Conservation (phyloP, 2,329 filamentous ascomycete species). For the Phaeoacremonium minimum region DNA sequence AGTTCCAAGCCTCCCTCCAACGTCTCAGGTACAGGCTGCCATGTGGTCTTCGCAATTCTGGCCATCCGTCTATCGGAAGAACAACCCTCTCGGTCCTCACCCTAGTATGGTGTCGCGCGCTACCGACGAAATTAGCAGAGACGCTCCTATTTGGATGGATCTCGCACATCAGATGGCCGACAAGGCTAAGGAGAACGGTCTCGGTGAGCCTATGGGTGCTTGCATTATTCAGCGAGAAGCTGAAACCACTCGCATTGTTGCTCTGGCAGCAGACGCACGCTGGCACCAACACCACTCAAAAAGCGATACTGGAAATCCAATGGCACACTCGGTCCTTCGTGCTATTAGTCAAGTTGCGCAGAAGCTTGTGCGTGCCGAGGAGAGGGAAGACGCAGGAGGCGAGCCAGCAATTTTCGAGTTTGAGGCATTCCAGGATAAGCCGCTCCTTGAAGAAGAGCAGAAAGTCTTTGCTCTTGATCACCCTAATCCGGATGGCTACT, state of each 20-base stretch:
- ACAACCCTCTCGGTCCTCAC: conserved; percentile 81
- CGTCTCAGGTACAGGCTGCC: conserved; percentile 69
- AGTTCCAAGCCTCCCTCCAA: conserved; percentile 70
- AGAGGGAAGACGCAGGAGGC: conserved; percentile 23
- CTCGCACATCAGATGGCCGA: conserved; percentile 61
- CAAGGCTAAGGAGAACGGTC: conserved; percentile 50
- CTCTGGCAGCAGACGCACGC: conserved; percentile 72
- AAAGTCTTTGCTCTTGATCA: conserved; percentile 60
- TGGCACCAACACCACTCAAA: conserved; percentile 51
- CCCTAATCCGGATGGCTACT: conserved; percentile 73
- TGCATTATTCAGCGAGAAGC: conserved; percentile 65
- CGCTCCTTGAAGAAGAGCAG: conserved; percentile 64
- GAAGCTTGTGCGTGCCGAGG: conserved; percentile 55
- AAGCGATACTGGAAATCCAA: conserved; percentile 60
- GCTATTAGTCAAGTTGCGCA: conserved; percentile 80
- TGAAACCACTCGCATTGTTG: conserved; percentile 53
- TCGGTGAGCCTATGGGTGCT: conserved; percentile 68
- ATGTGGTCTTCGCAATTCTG: conserved; percentile 75
- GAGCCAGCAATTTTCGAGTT: conserved; percentile 41
- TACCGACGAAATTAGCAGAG: conserved; percentile 61
- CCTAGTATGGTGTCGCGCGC: conserved; percentile 68
- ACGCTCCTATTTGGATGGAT: conserved; percentile 63
- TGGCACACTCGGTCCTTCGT: conserved; percentile 74
- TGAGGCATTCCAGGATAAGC: conserved; percentile 64
- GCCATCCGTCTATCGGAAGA: conserved; percentile 83